Conservation (phyloP, 1,139 yeast species). For the Saccharomyces pastorianus region DNA sequence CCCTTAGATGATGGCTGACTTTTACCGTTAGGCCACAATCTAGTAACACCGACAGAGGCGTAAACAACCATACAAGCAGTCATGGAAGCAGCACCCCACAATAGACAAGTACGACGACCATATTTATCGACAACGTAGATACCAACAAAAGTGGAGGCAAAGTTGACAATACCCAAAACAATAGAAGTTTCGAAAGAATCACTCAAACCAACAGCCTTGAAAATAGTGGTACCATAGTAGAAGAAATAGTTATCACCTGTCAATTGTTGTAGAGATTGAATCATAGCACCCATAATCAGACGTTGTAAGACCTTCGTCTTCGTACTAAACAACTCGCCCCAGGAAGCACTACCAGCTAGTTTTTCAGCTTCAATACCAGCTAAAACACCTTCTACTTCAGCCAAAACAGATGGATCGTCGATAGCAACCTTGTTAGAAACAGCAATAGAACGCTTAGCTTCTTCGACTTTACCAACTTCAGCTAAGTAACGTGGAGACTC, state of each 20-base stretch:
- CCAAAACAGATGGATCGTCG: conserved; percentile 41
- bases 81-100: conserved; percentile 58
- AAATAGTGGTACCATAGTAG: conserved; percentile 69
- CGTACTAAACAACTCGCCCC: conserved; percentile 34
- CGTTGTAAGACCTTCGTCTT: conserved; percentile 44
- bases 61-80: conserved; percentile 50
- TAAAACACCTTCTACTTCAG: conserved; percentile 52
- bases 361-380: conserved; percentile 45
- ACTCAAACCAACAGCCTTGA: conserved; percentile 61
- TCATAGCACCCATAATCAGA: conserved; percentile 52
- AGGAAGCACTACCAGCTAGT: conserved; percentile 34
- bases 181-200: conserved; percentile 71
- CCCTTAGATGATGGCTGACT: conserved; percentile 42
- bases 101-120: conserved; percentile 59
- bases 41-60: conserved; percentile 59
- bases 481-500: conserved; percentile 71
- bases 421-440: conserved; percentile 40
- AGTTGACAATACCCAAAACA: conserved; percentile 67
- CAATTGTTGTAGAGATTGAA: conserved; percentile 66
- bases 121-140: conserved; percentile 56
- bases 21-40: conserved; percentile 46
- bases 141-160: conserved; percentile 57
- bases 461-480: conserved; percentile 43
- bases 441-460: conserved; percentile 39
- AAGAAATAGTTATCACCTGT: conserved; percentile 75